Conservation (phyloP, 2,329 filamentous ascomycete species). For the Talaromyces pinophilus region DNA sequence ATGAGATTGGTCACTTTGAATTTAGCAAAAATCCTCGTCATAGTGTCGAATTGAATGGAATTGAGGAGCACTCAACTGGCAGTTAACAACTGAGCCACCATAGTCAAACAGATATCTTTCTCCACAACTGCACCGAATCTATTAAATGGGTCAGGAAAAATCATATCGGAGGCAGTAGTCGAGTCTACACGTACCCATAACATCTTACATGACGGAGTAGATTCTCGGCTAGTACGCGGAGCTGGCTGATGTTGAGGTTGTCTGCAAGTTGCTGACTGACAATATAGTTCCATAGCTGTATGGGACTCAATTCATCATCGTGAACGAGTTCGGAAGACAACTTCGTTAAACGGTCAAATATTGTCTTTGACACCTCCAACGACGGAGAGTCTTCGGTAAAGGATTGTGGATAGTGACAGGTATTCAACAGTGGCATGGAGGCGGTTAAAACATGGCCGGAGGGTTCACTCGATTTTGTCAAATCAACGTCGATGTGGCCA, state of each 20-base stretch:
- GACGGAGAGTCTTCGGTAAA: constrained; percentile 23
- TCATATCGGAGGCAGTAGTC: background rate
- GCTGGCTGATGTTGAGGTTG: constrained; percentile 24
- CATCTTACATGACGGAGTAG: constrained; percentile 33
- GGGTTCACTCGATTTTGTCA: constrained; percentile 21
- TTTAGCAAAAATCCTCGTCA: background rate
- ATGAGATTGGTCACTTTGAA: background rate
- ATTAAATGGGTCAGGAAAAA: background rate
- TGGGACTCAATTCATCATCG: constrained; percentile 36
- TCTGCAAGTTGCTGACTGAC: constrained; percentile 30
- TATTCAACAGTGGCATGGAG: constrained; percentile 33
- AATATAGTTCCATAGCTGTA: constrained; percentile 39
- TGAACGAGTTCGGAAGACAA: constrained; percentile 24
- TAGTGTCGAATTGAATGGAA: background rate
- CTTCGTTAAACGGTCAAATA: constrained; percentile 26
- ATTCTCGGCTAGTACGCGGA: constrained; percentile 30
- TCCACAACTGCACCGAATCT: constrained; percentile 15
- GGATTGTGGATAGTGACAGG: constrained; percentile 9
- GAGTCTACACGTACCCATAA: constrained; percentile 33
- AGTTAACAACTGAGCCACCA: background rate
- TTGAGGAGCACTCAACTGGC: background rate
- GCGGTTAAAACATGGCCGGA: constrained; percentile 36
- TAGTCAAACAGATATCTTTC: constrained; percentile 2
- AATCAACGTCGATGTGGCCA: constrained; percentile 31
- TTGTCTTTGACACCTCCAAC: constrained; percentile 19